Conservation (phyloP, 768 basidiomycete genomes). For the Arthromyces matolae region DNA sequence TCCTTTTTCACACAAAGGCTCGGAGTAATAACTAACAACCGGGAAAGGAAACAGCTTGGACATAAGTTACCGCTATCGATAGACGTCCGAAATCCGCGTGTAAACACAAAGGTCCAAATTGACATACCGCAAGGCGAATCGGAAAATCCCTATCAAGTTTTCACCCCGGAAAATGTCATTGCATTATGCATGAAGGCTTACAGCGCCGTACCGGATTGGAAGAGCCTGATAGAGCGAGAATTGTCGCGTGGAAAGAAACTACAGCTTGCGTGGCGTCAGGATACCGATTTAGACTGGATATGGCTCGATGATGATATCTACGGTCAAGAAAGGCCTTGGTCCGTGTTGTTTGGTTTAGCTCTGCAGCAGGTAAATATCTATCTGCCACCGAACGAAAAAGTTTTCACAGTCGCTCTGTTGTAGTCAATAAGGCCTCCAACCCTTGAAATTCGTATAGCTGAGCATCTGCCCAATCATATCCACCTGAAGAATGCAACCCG, state of each 20-base stretch:
- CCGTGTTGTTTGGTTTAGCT: conserved; percentile 71
- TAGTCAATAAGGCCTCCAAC: conserved; percentile 42
- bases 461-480: conserved; percentile 56
- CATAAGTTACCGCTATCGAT: conserved; percentile 66
- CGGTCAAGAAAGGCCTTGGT: conserved; percentile 63
- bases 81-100: conserved; percentile 65
- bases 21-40: not conserved
- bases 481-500: conserved; percentile 42
- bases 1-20: not conserved
- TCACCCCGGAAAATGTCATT: conserved; percentile 62
- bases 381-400: not conserved
- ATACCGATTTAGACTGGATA: conserved; percentile 81
- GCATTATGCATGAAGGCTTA: conserved; percentile 58
- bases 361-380: conserved; percentile 55
- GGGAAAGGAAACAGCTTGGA: conserved; percentile 63
- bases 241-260: conserved; percentile 53
- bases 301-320: conserved; percentile 67
- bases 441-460: conserved; percentile 71
- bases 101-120: conserved; percentile 67
- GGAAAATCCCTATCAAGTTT: conserved; percentile 41
- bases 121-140: conserved; percentile 54
- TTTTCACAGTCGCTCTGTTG: not conserved
- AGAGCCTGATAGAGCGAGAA: conserved; percentile 52
- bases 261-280: conserved; percentile 76
- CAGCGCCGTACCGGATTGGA: conserved; percentile 55